Evolutionary conservation across 2,329 filamentous ascomycete species (phyloP), one percentile per base, ranked within the genome.

Genomic region (Niveomyces coronatus): DNA sequence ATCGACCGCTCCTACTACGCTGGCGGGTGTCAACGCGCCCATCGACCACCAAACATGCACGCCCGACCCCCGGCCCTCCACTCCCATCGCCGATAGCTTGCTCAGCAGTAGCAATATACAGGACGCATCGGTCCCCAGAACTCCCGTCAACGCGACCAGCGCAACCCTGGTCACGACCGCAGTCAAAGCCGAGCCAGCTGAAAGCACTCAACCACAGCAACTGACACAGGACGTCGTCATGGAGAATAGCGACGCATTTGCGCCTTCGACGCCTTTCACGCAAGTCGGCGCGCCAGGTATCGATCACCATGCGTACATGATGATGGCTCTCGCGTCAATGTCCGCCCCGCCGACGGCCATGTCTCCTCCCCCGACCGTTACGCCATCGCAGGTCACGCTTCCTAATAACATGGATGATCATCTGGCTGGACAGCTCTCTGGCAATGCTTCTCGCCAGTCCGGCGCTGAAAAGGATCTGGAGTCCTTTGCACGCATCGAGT

Each of bases 401-500:
- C 61, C 65, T 4, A 60, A 60, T 41, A 42, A 53, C 6, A 47
- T 58, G 45, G 53, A 55, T 42, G 53, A 56, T 24, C 47, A 45
- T 13, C 48, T 53, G 34, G 47, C 56, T 22, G 47, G 51, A 9
- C 43, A 58, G 9, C 42, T 48, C 4, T 46, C 53, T 8, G 50
- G 51, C 42, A 57, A 53, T 39, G 53, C 58, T 28, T 49, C 56
- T 26, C 56, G 56, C 11, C 59, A 61, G 37, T 47, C 53, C 35
- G 53, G 47, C n/a, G 45, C 55, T 7, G 54, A 59, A 15, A 64
- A 66, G 47, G 61, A 58, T 33, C 56, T 76, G 11, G 68, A 75
- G 49, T 74, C 71, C 3, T 76, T 74, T 53, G 72, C 72, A 30
- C 64, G 67, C 37, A 64, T 88, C 44, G 74, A 79, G 49, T 87